These are phyloP conservation scores for Colletotrichum sp. DNA, from an alignment of 2,329 filamentous ascomycete genomes.

Conservation along the genomic window DNA sequence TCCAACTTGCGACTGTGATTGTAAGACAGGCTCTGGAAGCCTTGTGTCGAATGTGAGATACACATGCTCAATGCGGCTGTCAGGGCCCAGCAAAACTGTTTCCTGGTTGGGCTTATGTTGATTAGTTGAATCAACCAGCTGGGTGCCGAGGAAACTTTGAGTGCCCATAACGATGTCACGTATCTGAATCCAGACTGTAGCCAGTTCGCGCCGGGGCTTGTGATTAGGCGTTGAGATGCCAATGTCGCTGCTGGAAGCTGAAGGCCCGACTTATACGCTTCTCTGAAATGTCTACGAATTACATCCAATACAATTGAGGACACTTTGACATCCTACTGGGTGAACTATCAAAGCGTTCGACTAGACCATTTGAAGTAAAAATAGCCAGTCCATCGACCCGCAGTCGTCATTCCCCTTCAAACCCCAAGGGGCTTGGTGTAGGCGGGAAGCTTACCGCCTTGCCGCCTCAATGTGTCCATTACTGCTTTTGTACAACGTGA, in stretches of 20 bases:
- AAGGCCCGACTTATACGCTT: not conserved
- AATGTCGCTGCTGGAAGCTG: not conserved
- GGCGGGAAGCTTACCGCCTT: not conserved
- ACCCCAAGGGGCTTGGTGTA: not conserved
- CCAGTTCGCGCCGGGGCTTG: not conserved
- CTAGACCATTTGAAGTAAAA: not conserved
- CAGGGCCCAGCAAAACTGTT: not conserved
- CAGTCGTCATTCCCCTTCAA: not conserved
- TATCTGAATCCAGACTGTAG: not conserved
- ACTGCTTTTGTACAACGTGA: not conserved
- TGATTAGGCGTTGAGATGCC: not conserved
- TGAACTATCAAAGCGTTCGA: not conserved
- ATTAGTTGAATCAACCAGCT: not conserved
- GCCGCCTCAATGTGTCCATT: not conserved
- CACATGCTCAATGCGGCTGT: not conserved
- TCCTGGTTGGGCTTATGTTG: not conserved
- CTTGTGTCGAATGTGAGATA: not conserved
- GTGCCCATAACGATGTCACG: not conserved
- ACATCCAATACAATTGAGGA: not conserved
- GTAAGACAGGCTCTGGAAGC: not conserved
- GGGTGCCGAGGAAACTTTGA: not conserved
- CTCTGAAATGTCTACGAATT: not conserved
- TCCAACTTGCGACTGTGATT: not conserved
- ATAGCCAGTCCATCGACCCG: not conserved
- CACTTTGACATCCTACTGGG: not conserved